Percentiles rank a stretch among this genome's conserved stretches.
Conservation (phyloP, 208 protist genomes). For the Blastocrithidia nonstop region DNA sequence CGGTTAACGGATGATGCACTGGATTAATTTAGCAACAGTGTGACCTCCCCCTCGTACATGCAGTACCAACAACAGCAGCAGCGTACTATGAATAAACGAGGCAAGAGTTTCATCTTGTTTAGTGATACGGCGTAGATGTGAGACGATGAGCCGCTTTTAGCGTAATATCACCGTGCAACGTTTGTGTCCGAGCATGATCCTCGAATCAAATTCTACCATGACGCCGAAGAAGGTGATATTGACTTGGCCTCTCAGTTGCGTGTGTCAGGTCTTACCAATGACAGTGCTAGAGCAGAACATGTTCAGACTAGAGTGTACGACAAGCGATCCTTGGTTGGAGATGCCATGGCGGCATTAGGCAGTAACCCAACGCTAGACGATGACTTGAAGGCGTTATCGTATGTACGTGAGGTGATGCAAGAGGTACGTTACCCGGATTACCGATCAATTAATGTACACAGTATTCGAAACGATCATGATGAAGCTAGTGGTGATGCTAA, state of each 20-base stretch:
- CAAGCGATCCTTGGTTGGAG: not conserved
- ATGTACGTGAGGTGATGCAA: not conserved
- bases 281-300: not conserved
- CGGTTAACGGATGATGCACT: too few species aligned
- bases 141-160: not conserved
- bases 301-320: not conserved
- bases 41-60: too few species aligned
- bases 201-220: not conserved
- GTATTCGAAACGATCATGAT: not conserved
- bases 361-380: not conserved
- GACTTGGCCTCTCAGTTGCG: slow-evolving; percentile 3
- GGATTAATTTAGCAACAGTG: too few species aligned
- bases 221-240: not conserved
- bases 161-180: not conserved
- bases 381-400: not conserved
- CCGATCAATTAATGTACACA: not conserved
- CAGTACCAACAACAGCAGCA: too few species aligned
- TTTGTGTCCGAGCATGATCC: not conserved
- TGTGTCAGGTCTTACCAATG: not conserved
- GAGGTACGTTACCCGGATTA: not conserved
- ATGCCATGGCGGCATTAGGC: not conserved
- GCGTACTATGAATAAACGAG: too few species aligned
- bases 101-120: too few species aligned
- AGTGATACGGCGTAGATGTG: not conserved
- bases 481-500: too few species aligned